Conservation (phyloP, 2,329 filamentous ascomycete genomes). For the Cercospora nicotianae region DNA sequence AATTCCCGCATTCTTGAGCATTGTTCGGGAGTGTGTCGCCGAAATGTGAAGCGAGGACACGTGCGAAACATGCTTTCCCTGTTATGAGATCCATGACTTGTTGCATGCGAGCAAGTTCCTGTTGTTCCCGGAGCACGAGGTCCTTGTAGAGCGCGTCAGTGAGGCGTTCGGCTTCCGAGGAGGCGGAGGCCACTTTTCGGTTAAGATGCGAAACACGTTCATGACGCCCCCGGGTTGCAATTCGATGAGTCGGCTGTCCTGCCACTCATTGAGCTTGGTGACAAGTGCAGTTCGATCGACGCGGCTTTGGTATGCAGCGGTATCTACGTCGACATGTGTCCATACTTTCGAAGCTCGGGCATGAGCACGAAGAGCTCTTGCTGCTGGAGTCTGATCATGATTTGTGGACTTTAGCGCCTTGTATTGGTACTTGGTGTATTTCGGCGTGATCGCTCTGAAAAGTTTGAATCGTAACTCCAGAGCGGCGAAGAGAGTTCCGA, state of each 20-base stretch:
- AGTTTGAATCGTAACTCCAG: slow-evolving; percentile 60
- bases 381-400: slow-evolving; percentile 46
- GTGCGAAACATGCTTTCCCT: slow-evolving; percentile 53
- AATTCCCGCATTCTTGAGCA: slow-evolving; percentile 53
- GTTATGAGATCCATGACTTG: slow-evolving; percentile 58
- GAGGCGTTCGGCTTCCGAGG: slow-evolving; percentile 47
- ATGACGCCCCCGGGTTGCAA: slow-evolving; percentile 55
- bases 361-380: slow-evolving; percentile 46
- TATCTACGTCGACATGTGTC: slow-evolving; percentile 53
- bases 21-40: slow-evolving; percentile 53
- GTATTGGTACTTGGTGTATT: slow-evolving; percentile 59
- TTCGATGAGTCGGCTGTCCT: slow-evolving; percentile 53
- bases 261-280: slow-evolving; percentile 56
- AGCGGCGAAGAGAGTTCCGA: slow-evolving; percentile 59
- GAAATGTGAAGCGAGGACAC: slow-evolving; percentile 57
- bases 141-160: slow-evolving; percentile 52
- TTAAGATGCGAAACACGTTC: slow-evolving; percentile 56
- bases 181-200: slow-evolving; percentile 46
- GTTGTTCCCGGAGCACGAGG: slow-evolving; percentile 55
- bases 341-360: slow-evolving; percentile 47
- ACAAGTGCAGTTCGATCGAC: slow-evolving; percentile 52
- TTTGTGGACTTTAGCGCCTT: slow-evolving; percentile 38
- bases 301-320: slow-evolving; percentile 35
- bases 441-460: slow-evolving; percentile 57
- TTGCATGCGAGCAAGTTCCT: slow-evolving; percentile 54